Evolutionary conservation across 768 basidiomycete species (phyloP).

Genomic region (Panus rudis): DNA sequence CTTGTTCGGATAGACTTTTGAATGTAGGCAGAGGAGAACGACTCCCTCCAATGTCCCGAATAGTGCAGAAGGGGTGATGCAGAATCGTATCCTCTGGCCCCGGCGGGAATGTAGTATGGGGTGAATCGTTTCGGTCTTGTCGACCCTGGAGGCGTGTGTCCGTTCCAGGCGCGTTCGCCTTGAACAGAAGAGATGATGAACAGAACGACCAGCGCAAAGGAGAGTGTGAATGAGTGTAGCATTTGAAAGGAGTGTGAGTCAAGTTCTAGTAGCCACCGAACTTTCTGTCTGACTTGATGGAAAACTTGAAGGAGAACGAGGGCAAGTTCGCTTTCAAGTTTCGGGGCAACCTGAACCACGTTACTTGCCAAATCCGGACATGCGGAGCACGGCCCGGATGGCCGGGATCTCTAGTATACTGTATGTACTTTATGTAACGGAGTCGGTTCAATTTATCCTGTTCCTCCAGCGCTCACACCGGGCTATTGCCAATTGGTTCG

Average conservation of each 20-base stretch:
- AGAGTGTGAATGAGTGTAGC: neutral
- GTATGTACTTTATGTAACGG: no score
- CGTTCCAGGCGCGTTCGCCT: slow-evolving; percentile 61
- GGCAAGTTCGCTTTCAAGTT: no score
- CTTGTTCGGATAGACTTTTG: slow-evolving; percentile 47
- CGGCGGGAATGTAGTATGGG: slow-evolving; percentile 70
- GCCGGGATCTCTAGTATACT: no score
- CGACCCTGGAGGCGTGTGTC: slow-evolving; percentile 46
- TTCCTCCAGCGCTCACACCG: no score
- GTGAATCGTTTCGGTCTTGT: slow-evolving; percentile 41
- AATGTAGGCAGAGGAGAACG: slow-evolving; percentile 44
- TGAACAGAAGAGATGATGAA: slow-evolving; percentile 7
- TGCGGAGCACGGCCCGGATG: no score
- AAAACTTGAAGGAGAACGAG: neutral
- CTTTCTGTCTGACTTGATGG: no score
- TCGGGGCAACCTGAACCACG: no score
- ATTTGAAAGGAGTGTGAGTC: neutral
- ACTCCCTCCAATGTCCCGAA: slow-evolving; percentile 50
- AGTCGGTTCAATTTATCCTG: no score
- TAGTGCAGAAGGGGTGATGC: slow-evolving; percentile 61
- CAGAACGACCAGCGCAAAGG: slow-evolving; percentile 17
- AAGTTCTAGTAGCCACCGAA: no score
- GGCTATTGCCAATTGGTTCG: no score
- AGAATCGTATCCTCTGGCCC: slow-evolving; percentile 65
- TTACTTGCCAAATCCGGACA: no score